Conservation (phyloP, 306 rosid species). For the Citrullus amarus region DNA sequence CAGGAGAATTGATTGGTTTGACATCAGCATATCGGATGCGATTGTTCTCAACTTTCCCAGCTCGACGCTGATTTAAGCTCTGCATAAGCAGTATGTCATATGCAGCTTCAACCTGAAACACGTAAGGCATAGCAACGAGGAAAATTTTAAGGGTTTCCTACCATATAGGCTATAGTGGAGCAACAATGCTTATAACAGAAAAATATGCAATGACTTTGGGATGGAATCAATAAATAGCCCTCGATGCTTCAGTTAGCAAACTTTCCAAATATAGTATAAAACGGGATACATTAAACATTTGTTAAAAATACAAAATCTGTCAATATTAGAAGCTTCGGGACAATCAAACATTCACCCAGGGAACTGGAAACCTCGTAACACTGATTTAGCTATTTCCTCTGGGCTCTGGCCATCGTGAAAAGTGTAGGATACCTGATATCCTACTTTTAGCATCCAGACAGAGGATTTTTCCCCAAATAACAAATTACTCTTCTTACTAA, state of each 20-base stretch:
- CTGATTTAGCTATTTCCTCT: neutral
- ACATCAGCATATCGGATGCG: slow-evolving; percentile 84
- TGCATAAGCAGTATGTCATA: slow-evolving; percentile 91
- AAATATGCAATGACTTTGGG: neutral
- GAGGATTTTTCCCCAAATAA: neutral
- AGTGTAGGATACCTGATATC: neutral
- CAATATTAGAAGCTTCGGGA: neutral
- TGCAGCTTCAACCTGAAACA: slow-evolving; percentile 84
- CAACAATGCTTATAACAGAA: neutral
- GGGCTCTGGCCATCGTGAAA: neutral
- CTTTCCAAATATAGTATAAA: neutral
- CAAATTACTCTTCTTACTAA: neutral
- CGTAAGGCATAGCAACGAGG: neutral
- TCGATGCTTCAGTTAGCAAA: neutral
- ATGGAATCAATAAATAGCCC: neutral
- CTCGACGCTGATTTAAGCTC: slow-evolving; percentile 82
- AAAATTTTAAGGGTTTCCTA: neutral
- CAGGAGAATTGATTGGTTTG: slow-evolving; percentile 55
- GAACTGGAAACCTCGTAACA: neutral
- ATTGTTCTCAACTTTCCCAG: slow-evolving; percentile 74
- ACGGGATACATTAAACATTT: neutral
- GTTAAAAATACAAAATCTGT: neutral
- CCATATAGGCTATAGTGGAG: neutral
- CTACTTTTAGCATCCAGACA: neutral
- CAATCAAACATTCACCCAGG: neutral